Base-by-base conservation (phyloP, 73 alveolate genomes). In the Paramecium caudatum region DNA sequence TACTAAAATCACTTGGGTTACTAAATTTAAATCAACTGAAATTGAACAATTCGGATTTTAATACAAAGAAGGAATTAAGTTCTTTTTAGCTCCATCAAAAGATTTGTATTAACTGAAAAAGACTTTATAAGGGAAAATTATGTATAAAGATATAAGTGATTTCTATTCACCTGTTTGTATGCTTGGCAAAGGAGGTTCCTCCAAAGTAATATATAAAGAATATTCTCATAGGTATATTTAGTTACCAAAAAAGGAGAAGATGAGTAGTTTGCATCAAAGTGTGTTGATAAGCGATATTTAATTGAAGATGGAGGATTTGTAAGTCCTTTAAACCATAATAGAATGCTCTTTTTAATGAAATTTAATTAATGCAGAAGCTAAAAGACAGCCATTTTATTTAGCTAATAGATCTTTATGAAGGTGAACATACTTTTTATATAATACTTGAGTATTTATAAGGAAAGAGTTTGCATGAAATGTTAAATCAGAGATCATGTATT, bases 301-400 rank as follows among this genome's bases (percentile, higher is more conserved):
- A 6, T 41, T 16, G 88, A 74, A 41, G 88, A 74, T 41, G 88
- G 88, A 74, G 88, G 68, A 74, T 37, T 41, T 41, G 88, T 74
- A 74, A 27, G 1, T 4, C 16, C 7, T 15, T 74, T 2, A 36
- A 9, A 74, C 17, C 16, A 13, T 74, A 27, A 21, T 16, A 74
- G 88, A 17, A 37, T 74, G 88, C 47, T 45, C 32, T 74, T 5
- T 74, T 74, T 30, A 74, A 74, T 43, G 88, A 74, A 45, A 74
- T 74, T 23, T 5, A 45, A 74, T 5, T 74, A 41, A 74, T 74
- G 88, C 3, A 37, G 19, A 41, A 30, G 7, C 9, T 74, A 1
- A 74, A 74, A 37, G 69, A 74, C 21, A 68, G 43, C 4, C 36
- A 74, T 1, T 41, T 74, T 3, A 74, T 74, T 19, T 45, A 45